These are phyloP conservation scores for Fraxinus baroniana DNA, from an alignment of 305 asterid genomes.

Conservation along the genomic window DNA sequence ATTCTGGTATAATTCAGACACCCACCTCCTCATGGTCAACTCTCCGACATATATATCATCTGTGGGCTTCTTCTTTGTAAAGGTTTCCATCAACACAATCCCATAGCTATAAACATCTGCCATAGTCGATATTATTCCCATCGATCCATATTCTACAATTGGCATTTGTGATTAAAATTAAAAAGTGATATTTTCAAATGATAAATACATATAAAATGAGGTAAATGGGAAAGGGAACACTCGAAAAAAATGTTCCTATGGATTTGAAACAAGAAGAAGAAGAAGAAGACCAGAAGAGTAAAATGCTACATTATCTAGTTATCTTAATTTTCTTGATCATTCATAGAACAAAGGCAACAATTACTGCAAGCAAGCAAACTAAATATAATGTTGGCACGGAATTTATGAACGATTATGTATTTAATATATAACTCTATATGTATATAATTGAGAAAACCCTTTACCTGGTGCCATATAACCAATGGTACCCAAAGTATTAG, in stretches of 20 bases:
- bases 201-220: not conserved
- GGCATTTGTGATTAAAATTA: not conserved
- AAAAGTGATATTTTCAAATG: not conserved
- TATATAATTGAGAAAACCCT: not conserved
- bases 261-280: not conserved
- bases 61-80: conserved; percentile 26
- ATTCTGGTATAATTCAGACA: not conserved
- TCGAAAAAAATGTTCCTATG: not conserved
- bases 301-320: not conserved
- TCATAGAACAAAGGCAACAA: not conserved
- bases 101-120: conserved; percentile 39
- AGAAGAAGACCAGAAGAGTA: not conserved
- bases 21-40: conserved; percentile 18
- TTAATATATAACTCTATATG: too few species aligned
- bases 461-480: conserved; percentile 21
- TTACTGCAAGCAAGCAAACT: not conserved
- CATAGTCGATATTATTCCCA: conserved; percentile 26
- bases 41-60: conserved; percentile 26
- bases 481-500: conserved; percentile 11
- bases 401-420: not conserved
- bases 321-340: not conserved
- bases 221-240: not conserved
- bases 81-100: conserved; percentile 30
- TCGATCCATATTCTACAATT: conserved; percentile 33
- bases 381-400: not conserved